phyloP scores from a whole-genome alignment of 768 basidiomycete species.

The Xerocomus spinulosus region DNA sequence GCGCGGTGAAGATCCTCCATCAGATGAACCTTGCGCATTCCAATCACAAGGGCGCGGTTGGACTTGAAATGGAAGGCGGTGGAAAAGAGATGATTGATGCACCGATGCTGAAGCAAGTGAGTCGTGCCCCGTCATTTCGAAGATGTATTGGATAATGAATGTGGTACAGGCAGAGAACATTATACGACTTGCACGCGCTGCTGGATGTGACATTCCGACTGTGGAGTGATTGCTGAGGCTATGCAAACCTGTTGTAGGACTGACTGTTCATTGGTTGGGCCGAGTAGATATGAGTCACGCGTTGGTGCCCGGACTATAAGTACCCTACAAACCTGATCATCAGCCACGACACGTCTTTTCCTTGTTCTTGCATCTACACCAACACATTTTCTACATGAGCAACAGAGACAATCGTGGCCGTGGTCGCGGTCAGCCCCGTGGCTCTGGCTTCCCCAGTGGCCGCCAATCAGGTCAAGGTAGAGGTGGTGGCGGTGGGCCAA shows the following conservation, averaged over 20 bases:
- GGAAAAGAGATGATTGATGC: conserved; percentile 84
- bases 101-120: conserved; percentile 76
- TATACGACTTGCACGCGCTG: conserved; percentile 49
- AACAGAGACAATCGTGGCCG: conserved; percentile 8
- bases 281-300: not conserved
- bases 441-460: too few species aligned
- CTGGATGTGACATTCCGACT: conserved; percentile 50
- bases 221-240: conserved; percentile 23
- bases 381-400: conserved; percentile 11
- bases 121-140: not conserved
- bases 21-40: conserved; percentile 58
- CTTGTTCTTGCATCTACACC: not conserved
- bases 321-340: not conserved
- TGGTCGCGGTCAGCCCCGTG: not conserved
- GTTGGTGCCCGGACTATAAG: conserved; percentile 5
- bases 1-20: conserved; percentile 68
- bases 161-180: conserved; percentile 44
- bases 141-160: not conserved
- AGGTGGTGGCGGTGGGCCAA: conserved; percentile 24
- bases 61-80: conserved; percentile 53
- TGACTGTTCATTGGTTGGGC: not conserved
- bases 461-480: conserved; percentile 16
- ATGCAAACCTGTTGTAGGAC: not conserved
- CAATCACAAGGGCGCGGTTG: conserved; percentile 61
- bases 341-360: not conserved